Percentiles rank a stretch among this genome's conserved stretches.
Conservation (phyloP, 1,139 yeast species). For the Yamadazyma dendronema region DNA sequence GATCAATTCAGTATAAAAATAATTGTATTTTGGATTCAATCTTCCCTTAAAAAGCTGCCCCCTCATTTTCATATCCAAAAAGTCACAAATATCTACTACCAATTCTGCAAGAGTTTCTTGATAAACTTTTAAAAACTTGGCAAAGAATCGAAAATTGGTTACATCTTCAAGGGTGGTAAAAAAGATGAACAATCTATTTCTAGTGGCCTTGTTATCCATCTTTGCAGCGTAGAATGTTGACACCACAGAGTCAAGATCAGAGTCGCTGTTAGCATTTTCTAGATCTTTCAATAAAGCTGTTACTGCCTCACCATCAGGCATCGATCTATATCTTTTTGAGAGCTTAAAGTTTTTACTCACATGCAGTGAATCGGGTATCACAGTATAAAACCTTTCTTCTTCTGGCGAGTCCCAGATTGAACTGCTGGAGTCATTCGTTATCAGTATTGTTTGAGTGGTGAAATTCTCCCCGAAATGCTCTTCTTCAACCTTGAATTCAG, state of each 20-base stretch:
- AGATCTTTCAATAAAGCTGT: conserved; percentile 43
- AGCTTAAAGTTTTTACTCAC: conserved; percentile 25
- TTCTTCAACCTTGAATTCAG: conserved; percentile 22
- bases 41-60: conserved; percentile 53
- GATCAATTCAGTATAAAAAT: conserved; percentile 70
- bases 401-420: conserved; percentile 67
- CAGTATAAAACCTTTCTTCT: conserved; percentile 58
- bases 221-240: conserved; percentile 49
- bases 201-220: conserved; percentile 73
- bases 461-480: conserved; percentile 19
- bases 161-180: conserved; percentile 50
- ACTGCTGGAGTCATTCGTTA: conserved; percentile 18
- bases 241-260: conserved; percentile 57
- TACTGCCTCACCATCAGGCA: conserved; percentile 44
- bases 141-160: conserved; percentile 48
- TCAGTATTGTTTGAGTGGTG: conserved; percentile 19
- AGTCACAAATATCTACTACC: conserved; percentile 53
- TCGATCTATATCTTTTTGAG: conserved; percentile 1
- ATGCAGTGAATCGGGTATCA: conserved; percentile 21
- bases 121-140: conserved; percentile 68
- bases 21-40: conserved; percentile 55
- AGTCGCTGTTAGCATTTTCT: conserved; percentile 44
- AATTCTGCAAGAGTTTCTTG: conserved; percentile 49
- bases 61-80: conserved; percentile 60
- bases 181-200: conserved; percentile 56